These are phyloP conservation scores for Cinnamomum micranthum DNA, from an alignment of 164 flowering plant genomes.

Conservation along the genomic window DNA sequence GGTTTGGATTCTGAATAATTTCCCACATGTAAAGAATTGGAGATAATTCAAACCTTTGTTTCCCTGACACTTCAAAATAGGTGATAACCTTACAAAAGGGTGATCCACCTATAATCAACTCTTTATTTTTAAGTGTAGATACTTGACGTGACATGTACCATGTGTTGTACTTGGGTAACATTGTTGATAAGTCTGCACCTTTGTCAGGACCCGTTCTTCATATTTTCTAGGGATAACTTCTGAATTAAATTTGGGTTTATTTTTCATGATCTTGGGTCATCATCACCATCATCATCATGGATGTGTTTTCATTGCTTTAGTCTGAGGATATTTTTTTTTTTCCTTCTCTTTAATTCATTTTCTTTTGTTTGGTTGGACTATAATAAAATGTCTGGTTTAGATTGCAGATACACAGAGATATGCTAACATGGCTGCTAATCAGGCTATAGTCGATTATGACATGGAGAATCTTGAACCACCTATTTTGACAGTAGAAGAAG, in stretches of 20 bases:
- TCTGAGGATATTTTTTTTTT: too few species aligned
- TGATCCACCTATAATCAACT: background rate
- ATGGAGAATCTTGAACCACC: conserved; percentile 60
- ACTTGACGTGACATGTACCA: too few species aligned
- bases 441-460: conserved; percentile 64
- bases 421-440: conserved; percentile 76
- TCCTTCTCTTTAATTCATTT: background rate
- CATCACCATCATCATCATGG: too few species aligned
- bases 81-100: background rate
- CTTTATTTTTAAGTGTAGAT: background rate
- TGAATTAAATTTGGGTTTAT: too few species aligned
- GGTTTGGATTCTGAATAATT: background rate
- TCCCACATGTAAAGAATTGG: background rate
- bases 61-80: background rate
- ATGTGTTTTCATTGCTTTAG: too few species aligned
- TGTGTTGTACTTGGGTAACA: too few species aligned
- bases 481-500: conserved; percentile 87
- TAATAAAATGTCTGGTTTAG: conserved; percentile 26
- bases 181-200: too few species aligned
- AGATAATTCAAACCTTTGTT: background rate
- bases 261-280: too few species aligned
- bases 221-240: too few species aligned
- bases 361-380: too few species aligned
- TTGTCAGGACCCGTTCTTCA: too few species aligned
- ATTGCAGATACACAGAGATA: conserved; percentile 79